These are phyloP conservation scores for Kazachstania sp. DNA, from an alignment of 1,139 yeast genomes.

Conservation along the genomic window DNA sequence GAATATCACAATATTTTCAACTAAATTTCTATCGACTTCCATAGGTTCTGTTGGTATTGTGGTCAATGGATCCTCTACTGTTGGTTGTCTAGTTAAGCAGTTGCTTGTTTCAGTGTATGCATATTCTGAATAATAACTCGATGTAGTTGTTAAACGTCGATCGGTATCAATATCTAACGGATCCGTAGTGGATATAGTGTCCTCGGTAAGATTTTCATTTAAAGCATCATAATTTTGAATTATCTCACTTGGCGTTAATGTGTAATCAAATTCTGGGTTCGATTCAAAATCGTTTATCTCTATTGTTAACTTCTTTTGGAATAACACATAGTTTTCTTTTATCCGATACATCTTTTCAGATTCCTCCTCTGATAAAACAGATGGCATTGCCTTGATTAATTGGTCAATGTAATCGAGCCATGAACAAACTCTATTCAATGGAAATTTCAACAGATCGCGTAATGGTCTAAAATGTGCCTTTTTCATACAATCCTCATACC, in stretches of 20 bases:
- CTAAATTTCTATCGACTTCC: constrained; percentile 5
- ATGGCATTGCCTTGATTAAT: neutral
- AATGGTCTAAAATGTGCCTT: constrained; percentile 13
- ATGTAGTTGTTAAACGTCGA: constrained; percentile 4
- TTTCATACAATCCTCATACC: constrained; percentile 24
- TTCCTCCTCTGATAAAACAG: neutral
- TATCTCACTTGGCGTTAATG: constrained; percentile 23
- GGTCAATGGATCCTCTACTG: neutral
- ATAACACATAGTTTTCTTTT: neutral
- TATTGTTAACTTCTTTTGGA: neutral
- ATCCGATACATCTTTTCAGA: neutral
- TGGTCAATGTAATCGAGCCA: constrained; percentile 11
- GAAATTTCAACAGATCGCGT: constrained; percentile 20
- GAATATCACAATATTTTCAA: constrained; percentile 18
- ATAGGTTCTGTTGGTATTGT: neutral
- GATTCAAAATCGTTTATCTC: constrained; percentile 15
- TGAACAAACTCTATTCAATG: constrained; percentile 17
- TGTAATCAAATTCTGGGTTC: constrained; percentile 15
- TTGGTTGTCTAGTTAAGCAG: neutral
- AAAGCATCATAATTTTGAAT: constrained; percentile 20
- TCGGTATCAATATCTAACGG: neutral
- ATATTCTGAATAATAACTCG: constrained; percentile 13
- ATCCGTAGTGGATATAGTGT: neutral
- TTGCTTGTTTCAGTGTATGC: neutral
- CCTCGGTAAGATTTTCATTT: neutral